Percentiles rank a stretch among this genome's conserved stretches.
Conservation (phyloP, 306 rosid genomes). For the Gillenia trifoliata region DNA sequence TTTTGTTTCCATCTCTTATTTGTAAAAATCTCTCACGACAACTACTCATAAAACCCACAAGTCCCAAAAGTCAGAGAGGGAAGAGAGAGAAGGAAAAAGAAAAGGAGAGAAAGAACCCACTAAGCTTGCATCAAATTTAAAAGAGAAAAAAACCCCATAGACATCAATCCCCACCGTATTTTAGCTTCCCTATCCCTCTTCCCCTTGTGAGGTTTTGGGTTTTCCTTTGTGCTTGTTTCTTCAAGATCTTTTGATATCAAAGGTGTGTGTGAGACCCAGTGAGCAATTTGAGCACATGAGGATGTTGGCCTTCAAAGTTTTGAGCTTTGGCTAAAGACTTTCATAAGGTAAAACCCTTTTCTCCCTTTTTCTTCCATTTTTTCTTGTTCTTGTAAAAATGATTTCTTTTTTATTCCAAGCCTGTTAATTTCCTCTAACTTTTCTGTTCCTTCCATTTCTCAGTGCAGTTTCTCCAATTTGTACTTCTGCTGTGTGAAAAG, state of each 20-base stretch:
- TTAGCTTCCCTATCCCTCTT: conserved; percentile 27
- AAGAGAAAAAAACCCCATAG: conserved; percentile 17
- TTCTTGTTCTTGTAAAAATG: not conserved
- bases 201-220: conserved; percentile 24
- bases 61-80: conserved; percentile 9
- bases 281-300: not conserved
- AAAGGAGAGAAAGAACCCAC: conserved; percentile 29
- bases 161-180: conserved; percentile 46
- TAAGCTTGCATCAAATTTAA: conserved; percentile 48
- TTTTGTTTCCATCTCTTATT: conserved; percentile 14
- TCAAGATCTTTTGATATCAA: not conserved
- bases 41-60: conserved; percentile 6
- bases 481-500: not conserved
- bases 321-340: conserved; percentile 32
- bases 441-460: conserved; percentile 1
- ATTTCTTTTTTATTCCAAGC: not conserved
- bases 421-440: not conserved
- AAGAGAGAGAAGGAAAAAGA: not conserved
- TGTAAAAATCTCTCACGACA: not conserved
- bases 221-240: not conserved
- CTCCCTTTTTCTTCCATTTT: not conserved
- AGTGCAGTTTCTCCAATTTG: conserved; percentile 5
- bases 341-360: conserved; percentile 8
- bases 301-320: conserved; percentile 28
- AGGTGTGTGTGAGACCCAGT: not conserved